A percentile compares a stretch with the other conserved stretches of the same genome.
These are phyloP conservation scores for Mycosphaerelloides madeirae DNA, from an alignment of 2,329 filamentous ascomycete genomes.

Conservation along the genomic window DNA sequence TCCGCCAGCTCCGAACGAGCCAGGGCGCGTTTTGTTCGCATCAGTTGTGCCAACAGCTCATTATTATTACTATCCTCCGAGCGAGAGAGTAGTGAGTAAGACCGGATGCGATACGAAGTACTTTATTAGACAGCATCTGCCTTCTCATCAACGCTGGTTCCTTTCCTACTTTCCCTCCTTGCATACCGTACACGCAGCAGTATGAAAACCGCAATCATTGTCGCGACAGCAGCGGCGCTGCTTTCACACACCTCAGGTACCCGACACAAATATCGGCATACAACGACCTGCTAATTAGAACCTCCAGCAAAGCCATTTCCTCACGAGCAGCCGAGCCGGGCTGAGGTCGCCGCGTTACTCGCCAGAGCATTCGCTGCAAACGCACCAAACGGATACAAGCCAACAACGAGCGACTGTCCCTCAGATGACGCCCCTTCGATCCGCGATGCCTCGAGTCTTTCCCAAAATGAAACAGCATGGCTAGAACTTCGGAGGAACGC, in stretches of 20 bases:
- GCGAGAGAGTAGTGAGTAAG: too few relatives aligned
- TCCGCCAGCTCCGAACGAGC: too few relatives aligned
- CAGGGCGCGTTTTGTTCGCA: too few relatives aligned
- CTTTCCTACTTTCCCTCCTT: too few relatives aligned
- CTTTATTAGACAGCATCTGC: too few relatives aligned
- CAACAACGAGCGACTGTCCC: constrained; percentile 64
- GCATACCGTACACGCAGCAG: not conserved
- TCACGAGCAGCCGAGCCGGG: constrained; percentile 2
- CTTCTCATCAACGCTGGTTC: too few relatives aligned
- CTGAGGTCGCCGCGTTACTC: constrained; percentile 6
- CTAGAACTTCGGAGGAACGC: constrained; percentile 64
- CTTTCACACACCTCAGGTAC: constrained; percentile 10
- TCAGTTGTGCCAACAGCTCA: too few relatives aligned
- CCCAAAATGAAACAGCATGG: constrained; percentile 68
- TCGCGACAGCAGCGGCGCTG: constrained; percentile 3
- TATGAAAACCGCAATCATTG: not conserved
- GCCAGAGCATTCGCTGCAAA: constrained; percentile 43
- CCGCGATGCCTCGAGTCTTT: constrained; percentile 59
- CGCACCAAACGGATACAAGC: constrained; percentile 66
- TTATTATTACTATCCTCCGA: too few relatives aligned
- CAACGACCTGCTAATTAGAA: not conserved
- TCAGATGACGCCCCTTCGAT: constrained; percentile 59
- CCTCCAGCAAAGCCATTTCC: constrained; percentile 4
- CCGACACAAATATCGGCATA: not conserved
- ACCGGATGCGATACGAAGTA: too few relatives aligned